These are phyloP conservation scores for Cladochytrium replicatum DNA, from an alignment of 192 early-diverging fungal genomes.

Conservation along the genomic window DNA sequence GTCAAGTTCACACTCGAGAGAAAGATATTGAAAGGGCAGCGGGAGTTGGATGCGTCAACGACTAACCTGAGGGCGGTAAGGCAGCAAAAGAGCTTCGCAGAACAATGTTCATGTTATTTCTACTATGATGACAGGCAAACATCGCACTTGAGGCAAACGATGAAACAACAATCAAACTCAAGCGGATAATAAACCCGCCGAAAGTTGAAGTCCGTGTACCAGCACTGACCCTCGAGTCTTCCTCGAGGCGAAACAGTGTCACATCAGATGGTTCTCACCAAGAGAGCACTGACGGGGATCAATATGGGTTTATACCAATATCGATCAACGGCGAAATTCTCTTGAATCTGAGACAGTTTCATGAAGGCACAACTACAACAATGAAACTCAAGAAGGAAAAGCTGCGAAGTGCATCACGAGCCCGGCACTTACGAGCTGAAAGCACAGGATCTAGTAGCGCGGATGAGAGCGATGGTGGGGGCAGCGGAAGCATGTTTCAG, in stretches of 20 bases:
- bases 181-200: constrained; percentile 32
- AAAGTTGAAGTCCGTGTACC: constrained; percentile 22
- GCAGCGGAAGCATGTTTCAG: too few relatives aligned
- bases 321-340: constrained; percentile 20
- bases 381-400: background rate
- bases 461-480: too few relatives aligned
- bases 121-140: constrained; percentile 9
- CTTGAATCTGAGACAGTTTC: constrained; percentile 26
- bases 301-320: constrained; percentile 21
- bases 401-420: background rate
- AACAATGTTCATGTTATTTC: background rate
- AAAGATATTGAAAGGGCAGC: constrained; percentile 32
- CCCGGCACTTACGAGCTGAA: background rate
- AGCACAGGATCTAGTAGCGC: too few relatives aligned
- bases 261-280: constrained; percentile 3
- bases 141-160: constrained; percentile 34
- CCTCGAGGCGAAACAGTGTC: background rate
- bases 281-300: constrained; percentile 6
- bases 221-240: constrained; percentile 26
- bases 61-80: constrained; percentile 11
- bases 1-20: constrained; percentile 41
- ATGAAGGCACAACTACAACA: constrained; percentile 6
- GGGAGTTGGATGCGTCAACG: constrained; percentile 21
- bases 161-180: constrained; percentile 34
- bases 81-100: background rate